Evolutionary conservation across 208 protist species (phyloP), one percentile per base, ranked within the genome.

Genomic region (Strigomonas oncopelti): DNA sequence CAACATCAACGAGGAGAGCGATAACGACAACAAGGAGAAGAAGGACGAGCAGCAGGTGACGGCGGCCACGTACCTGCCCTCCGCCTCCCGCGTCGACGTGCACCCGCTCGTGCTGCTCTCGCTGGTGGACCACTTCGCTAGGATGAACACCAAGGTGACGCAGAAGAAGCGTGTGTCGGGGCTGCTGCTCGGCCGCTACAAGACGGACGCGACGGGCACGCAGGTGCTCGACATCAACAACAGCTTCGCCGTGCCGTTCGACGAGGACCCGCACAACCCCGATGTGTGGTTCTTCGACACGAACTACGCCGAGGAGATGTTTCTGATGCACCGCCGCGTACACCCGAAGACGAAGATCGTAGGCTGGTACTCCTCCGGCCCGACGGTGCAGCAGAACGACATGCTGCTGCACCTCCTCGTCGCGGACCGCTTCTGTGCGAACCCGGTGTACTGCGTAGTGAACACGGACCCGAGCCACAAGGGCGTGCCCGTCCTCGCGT

Each of bases 321-420:
- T 95, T 65, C 64, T 59, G 27, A 99, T 99, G 98, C 98, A 99
- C 79, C 94, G 96, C 54, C 99, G 99, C 78, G 98, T 99, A 38
- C 97, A 98, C 86, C 97, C 98, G n/a, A 76, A 89, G 64, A 97
- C 99, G 66, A 91, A 88, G 71, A 89, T 99, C 42, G 97, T 99
- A 16, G 99, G 99, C 24, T 99, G 99, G 99, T 99, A 99, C 84
- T 98, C 95, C 68, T 99, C 98, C 42, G 98, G 98, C 9, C 98
- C 98, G 29, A 86, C 84, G 16, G 98, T 99, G 36, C 87, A 96
- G 67, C 67, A 78, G 24, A 96, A 96, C 72, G 97, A 99, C 77
- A 88, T 99, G 72, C 87, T 98, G 28, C 98, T 99, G 62, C 97
- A 99, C 84, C 90, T 99, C 46, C 80, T 99, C 18, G 85, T 98